Evolutionary conservation across 495 filamentous ascomycete genomes (phyloP).

Genomic region (Aspergillus sclerotiicarbonarius): DNA sequence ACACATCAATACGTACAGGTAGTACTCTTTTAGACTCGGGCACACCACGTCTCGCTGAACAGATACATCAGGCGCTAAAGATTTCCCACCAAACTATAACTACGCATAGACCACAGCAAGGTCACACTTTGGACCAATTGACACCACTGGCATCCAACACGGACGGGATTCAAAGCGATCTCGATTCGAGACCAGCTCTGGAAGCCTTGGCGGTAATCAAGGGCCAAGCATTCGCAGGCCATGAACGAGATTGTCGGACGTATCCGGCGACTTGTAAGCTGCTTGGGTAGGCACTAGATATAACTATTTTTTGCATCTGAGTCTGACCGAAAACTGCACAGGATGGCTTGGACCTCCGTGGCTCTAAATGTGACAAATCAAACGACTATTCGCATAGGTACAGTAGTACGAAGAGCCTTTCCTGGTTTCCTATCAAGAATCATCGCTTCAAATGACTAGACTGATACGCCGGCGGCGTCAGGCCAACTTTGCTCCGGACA

Average conservation of each 20-base stretch:
- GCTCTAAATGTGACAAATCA: not conserved
- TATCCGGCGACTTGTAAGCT: constrained; percentile 11
- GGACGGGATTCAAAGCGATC: constrained; percentile 9
- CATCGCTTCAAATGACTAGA: not conserved
- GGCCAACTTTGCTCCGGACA: not conserved
- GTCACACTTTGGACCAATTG: constrained; percentile 8
- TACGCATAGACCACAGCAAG: not conserved
- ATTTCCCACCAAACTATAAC: not conserved
- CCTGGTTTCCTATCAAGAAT: not conserved
- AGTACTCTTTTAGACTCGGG: not conserved
- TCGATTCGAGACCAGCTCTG: constrained; percentile 20
- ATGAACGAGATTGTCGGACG: constrained; percentile 4
- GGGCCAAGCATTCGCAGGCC: constrained; percentile 14
- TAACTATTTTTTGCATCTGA: not conserved
- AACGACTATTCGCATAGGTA: not conserved
- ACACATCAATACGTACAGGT: not conserved
- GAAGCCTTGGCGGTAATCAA: constrained; percentile 18
- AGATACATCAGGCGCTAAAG: not conserved
- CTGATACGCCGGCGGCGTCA: not conserved
- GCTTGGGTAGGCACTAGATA: not conserved
- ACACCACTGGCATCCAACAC: constrained; percentile 5
- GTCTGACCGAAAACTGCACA: not conserved
- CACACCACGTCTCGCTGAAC: not conserved
- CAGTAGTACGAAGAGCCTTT: not conserved
- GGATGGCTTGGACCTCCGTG: not conserved